Evolutionary conservation across 2,329 filamentous ascomycete genomes (phyloP).

Genomic region (Fusarium chuoi): DNA sequence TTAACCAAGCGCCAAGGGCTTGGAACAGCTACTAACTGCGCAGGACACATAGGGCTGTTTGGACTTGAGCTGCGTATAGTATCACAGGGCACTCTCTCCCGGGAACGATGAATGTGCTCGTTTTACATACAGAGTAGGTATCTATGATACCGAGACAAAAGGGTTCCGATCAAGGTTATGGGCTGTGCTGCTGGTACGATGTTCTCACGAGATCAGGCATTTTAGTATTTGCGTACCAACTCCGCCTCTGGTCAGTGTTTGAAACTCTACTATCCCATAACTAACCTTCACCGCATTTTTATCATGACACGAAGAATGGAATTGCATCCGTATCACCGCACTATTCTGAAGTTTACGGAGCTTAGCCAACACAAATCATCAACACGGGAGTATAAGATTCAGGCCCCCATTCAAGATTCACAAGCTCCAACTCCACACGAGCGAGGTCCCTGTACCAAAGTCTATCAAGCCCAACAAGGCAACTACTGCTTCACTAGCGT

Average conservation of each 20-base stretch:
- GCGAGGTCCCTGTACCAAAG: constrained; percentile 37
- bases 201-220: not conserved
- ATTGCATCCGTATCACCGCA: not conserved
- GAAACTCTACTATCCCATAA: not conserved
- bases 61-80: not conserved
- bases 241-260: not conserved
- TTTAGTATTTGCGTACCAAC: not conserved
- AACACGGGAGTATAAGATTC: constrained; percentile 3
- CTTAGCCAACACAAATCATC: constrained; percentile 1
- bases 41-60: constrained; percentile 10
- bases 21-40: not conserved
- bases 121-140: not conserved
- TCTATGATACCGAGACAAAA: not conserved
- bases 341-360: not conserved
- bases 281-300: constrained; percentile 21
- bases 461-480: constrained; percentile 32
- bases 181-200: not conserved
- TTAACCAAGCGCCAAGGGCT: constrained; percentile 26
- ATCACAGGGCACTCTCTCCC: not conserved
- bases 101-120: not conserved
- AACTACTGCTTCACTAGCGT: constrained; percentile 25
- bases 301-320: constrained; percentile 4
- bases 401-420: constrained; percentile 8
- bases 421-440: constrained; percentile 1
- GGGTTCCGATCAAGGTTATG: not conserved